Percentiles rank a stretch among this genome's conserved stretches.
Conservation (phyloP, 2,329 filamentous ascomycete species). For the Cladophialophora immunda region DNA sequence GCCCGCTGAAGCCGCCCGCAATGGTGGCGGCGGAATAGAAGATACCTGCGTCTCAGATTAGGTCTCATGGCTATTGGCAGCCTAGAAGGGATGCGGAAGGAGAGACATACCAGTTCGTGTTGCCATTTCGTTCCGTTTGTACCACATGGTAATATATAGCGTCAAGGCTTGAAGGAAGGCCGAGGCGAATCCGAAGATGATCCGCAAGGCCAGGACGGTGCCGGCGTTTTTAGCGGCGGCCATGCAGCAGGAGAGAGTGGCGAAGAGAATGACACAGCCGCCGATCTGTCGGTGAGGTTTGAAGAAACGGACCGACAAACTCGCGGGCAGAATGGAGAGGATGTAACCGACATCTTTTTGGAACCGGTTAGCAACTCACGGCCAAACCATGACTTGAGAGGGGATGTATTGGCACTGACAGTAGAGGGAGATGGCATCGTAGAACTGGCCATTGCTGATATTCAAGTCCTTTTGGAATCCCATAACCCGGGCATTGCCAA, state of each 20-base stretch:
- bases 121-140: constrained; percentile 26
- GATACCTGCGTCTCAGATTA: not conserved
- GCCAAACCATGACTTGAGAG: not conserved
- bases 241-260: constrained; percentile 8
- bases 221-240: constrained; percentile 20
- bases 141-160: constrained; percentile 26
- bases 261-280: constrained; percentile 1
- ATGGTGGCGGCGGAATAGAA: constrained; percentile 68
- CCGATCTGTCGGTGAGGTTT: constrained; percentile 1
- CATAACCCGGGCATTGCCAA: constrained; percentile 19
- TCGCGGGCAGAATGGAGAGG: constrained; percentile 11
- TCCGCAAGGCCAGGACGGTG: constrained; percentile 24
- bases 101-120: constrained; percentile 21
- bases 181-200: constrained; percentile 22
- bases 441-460: constrained; percentile 15
- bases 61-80: not conserved
- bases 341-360: constrained; percentile 19
- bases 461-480: constrained; percentile 10
- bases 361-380: not conserved
- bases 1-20: constrained; percentile 74
- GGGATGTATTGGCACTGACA: constrained; percentile 12
- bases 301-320: constrained; percentile 6
- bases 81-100: not conserved
- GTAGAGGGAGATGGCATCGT: constrained; percentile 11
- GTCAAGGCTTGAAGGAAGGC: constrained; percentile 25